Base-by-base conservation (phyloP, 306 rosid species). In the Acacia acuminata region DNA sequence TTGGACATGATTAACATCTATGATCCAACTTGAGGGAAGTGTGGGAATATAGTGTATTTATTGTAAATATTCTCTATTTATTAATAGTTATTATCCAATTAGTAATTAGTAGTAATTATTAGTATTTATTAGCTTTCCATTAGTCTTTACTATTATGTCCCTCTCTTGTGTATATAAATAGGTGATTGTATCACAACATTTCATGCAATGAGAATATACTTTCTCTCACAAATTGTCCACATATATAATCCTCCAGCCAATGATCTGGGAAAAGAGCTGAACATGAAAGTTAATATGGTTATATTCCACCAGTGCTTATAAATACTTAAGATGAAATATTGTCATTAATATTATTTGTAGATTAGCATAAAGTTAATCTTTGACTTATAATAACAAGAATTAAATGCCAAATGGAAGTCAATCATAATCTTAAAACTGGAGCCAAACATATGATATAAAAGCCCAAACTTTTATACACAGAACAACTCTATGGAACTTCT, bases 221-320 rank as follows among this genome's bases (percentile, higher is more conserved):
- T 32, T 32, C 36, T 32, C 36, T 32, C 36, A 32, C 36, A 32
- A 2, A 32, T 32, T 32, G 36, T 32, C 36, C 36, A 32, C 32
- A 30, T 69, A 75, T 79, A 60, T 77, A 56, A 78, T 60, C 30
- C 55, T 84, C 44, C 43, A 16, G 75, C 75, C 75, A 73, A 11
- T 40, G 50, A 67, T 67, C 53, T 38, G 20, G 69, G 56, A 82
- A 45, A 77, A 20, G 64, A 79, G 74, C 75, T 47, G 76, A 40
- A 76, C 50, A 77, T 74, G 75, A 73, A 73, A n/a, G 65, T 45
- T 64, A 24, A 63, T 40, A 65, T 63, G 7, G 77, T 51, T 58
- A 73, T 27, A 30, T 61, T 61, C 67, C 38, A 38, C 20, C 63
- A 38, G 24, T 32, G 36, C 53, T 77, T 72, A 51, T 20, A 55